These are phyloP conservation scores for Fomitopsis pulvina DNA, from an alignment of 768 basidiomycete species.

Conservation along the genomic window DNA sequence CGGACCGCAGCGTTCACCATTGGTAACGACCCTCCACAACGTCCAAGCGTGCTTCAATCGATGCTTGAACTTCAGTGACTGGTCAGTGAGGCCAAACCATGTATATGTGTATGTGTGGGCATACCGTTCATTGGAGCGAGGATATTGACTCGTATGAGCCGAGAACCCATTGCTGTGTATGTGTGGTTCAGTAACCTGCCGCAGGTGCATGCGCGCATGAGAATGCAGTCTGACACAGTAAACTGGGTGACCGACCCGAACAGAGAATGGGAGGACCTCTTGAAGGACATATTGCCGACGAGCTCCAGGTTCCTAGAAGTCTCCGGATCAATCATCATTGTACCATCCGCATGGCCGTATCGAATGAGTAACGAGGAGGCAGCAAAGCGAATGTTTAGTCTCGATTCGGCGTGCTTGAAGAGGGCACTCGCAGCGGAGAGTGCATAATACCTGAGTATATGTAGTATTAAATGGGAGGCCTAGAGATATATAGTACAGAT, in stretches of 20 bases:
- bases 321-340: slow-evolving; percentile 91
- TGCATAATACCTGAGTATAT: slow-evolving; percentile 56
- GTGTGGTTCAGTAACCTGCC: slow-evolving; percentile 70
- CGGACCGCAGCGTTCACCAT: neutral
- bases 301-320: slow-evolving; percentile 87
- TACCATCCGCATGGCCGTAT: slow-evolving; percentile 79
- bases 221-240: too few relatives aligned
- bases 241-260: slow-evolving; percentile 50
- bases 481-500: slow-evolving; percentile 21
- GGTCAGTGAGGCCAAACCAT: neutral
- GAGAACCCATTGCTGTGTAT: slow-evolving; percentile 83
- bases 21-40: slow-evolving; percentile 64
- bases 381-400: slow-evolving; percentile 66
- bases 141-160: slow-evolving; percentile 74
- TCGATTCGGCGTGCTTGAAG: slow-evolving; percentile 76
- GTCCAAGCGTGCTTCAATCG: slow-evolving; percentile 79
- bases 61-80: slow-evolving; percentile 39
- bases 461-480: slow-evolving; percentile 6
- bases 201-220: too few relatives aligned
- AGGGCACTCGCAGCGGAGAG: slow-evolving; percentile 81
- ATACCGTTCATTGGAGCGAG: slow-evolving; percentile 75
- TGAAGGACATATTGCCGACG: slow-evolving; percentile 63
- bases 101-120: neutral
- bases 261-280: slow-evolving; percentile 67
- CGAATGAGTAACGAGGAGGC: slow-evolving; percentile 64